Conservation (phyloP, 2,329 filamentous ascomycete genomes). For the Rutstroemia sp. region DNA sequence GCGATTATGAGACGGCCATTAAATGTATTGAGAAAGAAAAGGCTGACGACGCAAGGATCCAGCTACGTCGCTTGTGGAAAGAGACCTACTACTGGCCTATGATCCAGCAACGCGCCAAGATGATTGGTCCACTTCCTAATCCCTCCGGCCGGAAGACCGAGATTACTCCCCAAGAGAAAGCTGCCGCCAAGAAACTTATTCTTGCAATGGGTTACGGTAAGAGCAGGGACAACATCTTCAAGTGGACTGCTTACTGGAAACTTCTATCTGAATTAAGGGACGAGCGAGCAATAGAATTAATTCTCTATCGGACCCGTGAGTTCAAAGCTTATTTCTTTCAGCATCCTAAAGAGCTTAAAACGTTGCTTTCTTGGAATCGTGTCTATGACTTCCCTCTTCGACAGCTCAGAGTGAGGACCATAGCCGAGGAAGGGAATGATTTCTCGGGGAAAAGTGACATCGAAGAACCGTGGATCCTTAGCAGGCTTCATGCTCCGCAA, state of each 20-base stretch:
- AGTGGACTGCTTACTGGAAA: slow-evolving; percentile 16
- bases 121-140: background rate
- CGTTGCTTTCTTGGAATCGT: slow-evolving; percentile 13
- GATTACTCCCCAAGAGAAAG: slow-evolving; percentile 12
- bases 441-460: slow-evolving; percentile 18
- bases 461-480: slow-evolving; percentile 14
- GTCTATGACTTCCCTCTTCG: slow-evolving; percentile 1
- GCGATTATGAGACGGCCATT: too few species aligned
- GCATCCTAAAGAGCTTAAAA: slow-evolving; percentile 11
- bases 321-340: slow-evolving; percentile 16
- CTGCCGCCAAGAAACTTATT: slow-evolving; percentile 11
- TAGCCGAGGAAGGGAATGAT: slow-evolving; percentile 14
- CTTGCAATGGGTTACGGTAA: slow-evolving; percentile 9
- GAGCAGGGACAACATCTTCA: slow-evolving; percentile 13
- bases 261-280: slow-evolving; percentile 16
- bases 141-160: background rate
- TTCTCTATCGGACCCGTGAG: slow-evolving; percentile 15
- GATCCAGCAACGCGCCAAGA: slow-evolving; percentile 14
- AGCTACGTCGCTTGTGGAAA: slow-evolving; percentile 11
- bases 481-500: slow-evolving; percentile 15
- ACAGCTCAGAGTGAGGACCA: slow-evolving; percentile 9
- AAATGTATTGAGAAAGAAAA: slow-evolving; percentile 9
- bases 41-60: slow-evolving; percentile 11
- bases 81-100: slow-evolving; percentile 19
- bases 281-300: slow-evolving; percentile 9